Base-by-base conservation (phyloP, 441 rosid species). In the Lepidium campestre region DNA sequence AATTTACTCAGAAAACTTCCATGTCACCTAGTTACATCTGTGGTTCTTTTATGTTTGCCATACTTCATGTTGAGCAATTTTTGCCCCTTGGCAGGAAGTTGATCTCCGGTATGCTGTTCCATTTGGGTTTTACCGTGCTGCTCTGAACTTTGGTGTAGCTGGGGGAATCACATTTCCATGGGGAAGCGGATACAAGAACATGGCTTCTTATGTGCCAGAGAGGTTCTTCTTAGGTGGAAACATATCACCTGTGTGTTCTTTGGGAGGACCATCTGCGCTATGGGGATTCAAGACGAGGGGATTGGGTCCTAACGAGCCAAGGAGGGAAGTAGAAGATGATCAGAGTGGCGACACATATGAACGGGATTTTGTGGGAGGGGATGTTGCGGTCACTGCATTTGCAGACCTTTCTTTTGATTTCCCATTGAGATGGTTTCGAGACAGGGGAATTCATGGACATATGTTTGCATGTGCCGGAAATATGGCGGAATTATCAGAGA, bases 151-250 rank as follows among this genome's bases (percentile, higher is more conserved):
- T 59, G 97, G 96, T 67, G 52, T 91, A 48, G 78, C 92, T 61
- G 79, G 80, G 31, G 99, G 99, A 59, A 77, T 87, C 56, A 73
- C 86, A 50, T 78, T 86, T 60, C 99, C 99, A 37, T 81, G 93
- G 91, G 96, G 96, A 73, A 60, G 60, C 60, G 91, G 89, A 39
- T 84, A 74, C 78, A 75, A 68, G 61, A 77, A 46, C 63, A 81
- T 60, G 62, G 67, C 86, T 74, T 72, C 92, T n/a, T 81, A 93
- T 11, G 55, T 86, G 65, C 94, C 96, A 5, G 97, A 94, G 79
- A 91, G 91, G 48, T 86, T 91, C 80, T 94, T 84, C 82, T 71
- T 91, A 78, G 99, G 98, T 47, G 99, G 99, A n/a, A 91, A 85
- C 80, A 44, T 80, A 44, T 94, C 97, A 57, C 97, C 98, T 36